Base-by-base conservation (phyloP, 768 basidiomycete genomes). In the Hypsizygus marmoreus region DNA sequence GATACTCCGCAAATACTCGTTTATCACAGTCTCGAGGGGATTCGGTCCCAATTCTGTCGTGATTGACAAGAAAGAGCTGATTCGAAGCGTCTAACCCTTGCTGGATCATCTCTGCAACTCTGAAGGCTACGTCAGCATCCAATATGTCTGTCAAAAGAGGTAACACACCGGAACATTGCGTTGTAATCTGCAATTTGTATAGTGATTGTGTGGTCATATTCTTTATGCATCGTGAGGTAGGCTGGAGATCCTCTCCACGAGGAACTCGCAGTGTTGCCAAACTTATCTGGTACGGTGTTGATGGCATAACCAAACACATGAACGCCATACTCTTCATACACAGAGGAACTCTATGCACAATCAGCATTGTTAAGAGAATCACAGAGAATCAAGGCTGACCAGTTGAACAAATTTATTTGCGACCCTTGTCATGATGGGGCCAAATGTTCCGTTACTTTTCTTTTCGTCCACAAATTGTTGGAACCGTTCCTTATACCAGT, bases 271-370 rank as follows among this genome's bases (percentile, higher is more conserved):
- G 16, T 33, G 12, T n/a, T 23, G 20, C 42, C 42, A 14, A 24
- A 43, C 26, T 43, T 33, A 24, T 43, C 42, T 10, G 10, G 30
- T 5, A 33, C 22, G 20, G 42, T 43, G 22, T 33, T 43, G 32
- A 43, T 34, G 8, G 35, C 8, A 22, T 29, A 43, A 6, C 42
- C 31, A 24, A 43, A 43, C 13, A 34, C 32, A 43, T 43, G 31
- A 23, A 43, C 9, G 5, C 32, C 32, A 34, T 43, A 43, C 8
- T 14, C 13, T 20, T 43, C 23, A 14, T 25, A 43, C 2, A 32
- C 10, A 3, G 33, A n/a, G 14, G 20, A 12, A 8, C 42, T 32
- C 42, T 43, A 14, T 20, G 17, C 26, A 14, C 10, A 8, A 33
- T 24, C n/a, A 43, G 23, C 12, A 6, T 33, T 22, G n/a, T 14